Conservation (phyloP, 192 early-diverging fungal genomes). For the Linnemannia zychae region DNA sequence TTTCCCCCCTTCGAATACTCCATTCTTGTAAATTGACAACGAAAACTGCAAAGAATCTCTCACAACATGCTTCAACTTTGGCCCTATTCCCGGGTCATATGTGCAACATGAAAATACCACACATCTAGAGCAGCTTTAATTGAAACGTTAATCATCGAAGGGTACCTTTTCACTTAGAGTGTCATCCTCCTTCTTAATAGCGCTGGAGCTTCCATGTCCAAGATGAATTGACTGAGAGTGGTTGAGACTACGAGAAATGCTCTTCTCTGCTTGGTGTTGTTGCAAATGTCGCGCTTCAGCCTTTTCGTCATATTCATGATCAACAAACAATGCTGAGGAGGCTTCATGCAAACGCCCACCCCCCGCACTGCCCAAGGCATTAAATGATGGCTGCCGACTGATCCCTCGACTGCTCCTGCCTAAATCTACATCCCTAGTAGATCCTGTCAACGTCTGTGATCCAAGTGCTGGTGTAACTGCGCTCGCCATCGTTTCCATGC, state of each 20-base stretch:
- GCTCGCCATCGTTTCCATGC: conserved; percentile 13
- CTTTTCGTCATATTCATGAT: conserved; percentile 27
- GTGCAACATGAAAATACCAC: too few relatives aligned
- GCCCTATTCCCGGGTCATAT: too few relatives aligned
- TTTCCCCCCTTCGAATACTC: too few relatives aligned
- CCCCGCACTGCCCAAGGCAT: conserved; percentile 1
- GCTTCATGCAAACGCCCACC: conserved; percentile 5
- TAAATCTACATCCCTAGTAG: conserved; percentile 4
- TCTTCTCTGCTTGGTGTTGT: conserved; percentile 18
- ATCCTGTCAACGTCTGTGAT: conserved; percentile 13
- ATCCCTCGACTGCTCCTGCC: conserved; percentile 3
- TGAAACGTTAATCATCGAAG: conserved; percentile 35
- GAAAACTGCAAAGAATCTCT: too few relatives aligned
- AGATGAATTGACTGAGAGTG: not conserved
- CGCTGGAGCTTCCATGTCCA: not conserved
- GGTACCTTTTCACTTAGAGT: conserved; percentile 30
- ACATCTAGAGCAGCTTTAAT: too few relatives aligned
- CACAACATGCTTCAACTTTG: too few relatives aligned
- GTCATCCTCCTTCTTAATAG: conserved; percentile 15
- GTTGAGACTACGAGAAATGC: not conserved
- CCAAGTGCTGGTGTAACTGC: not conserved
- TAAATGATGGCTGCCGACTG: conserved; percentile 36
- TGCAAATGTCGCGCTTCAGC: conserved; percentile 12
- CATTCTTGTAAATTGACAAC: too few relatives aligned
- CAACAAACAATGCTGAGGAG: conserved; percentile 3